These are phyloP conservation scores for Pichia eremophila DNA, from an alignment of 805 yeast species.

Conservation along the genomic window DNA sequence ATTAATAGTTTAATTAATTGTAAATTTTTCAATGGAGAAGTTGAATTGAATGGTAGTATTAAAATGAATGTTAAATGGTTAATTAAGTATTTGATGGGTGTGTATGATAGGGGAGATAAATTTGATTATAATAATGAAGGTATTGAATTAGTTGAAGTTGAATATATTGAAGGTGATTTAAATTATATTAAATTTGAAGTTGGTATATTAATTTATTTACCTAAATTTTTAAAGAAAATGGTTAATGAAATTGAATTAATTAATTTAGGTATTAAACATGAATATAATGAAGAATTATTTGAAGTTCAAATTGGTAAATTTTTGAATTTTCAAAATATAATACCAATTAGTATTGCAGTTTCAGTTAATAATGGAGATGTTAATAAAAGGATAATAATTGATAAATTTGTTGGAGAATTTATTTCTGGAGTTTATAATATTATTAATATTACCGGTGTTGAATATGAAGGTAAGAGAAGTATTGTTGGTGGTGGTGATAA, in stretches of 20 bases:
- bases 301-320: slow-evolving; percentile 23
- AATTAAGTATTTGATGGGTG: too few species aligned
- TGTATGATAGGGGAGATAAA: too few species aligned
- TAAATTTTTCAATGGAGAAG: slow-evolving; percentile 3
- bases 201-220: neutral
- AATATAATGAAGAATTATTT: neutral
- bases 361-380: neutral
- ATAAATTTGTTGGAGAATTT: neutral
- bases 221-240: neutral
- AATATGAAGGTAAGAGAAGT: slow-evolving; percentile 10
- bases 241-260: neutral
- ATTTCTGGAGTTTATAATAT: slow-evolving; percentile 17
- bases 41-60: neutral
- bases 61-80: too few species aligned
- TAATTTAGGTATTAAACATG: slow-evolving; percentile 1
- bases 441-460: slow-evolving; percentile 20
- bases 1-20: neutral
- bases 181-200: neutral
- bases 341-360: neutral
- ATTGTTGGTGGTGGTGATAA: neutral
- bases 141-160: neutral
- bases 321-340: slow-evolving; percentile 1
- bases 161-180: neutral
- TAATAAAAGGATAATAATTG: neutral
- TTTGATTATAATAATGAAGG: neutral